Percentiles rank a stretch among this genome's conserved stretches.
Evolutionary conservation across 768 basidiomycete species (phyloP).

Genomic region (Pleurotus salmoneostramineus): DNA sequence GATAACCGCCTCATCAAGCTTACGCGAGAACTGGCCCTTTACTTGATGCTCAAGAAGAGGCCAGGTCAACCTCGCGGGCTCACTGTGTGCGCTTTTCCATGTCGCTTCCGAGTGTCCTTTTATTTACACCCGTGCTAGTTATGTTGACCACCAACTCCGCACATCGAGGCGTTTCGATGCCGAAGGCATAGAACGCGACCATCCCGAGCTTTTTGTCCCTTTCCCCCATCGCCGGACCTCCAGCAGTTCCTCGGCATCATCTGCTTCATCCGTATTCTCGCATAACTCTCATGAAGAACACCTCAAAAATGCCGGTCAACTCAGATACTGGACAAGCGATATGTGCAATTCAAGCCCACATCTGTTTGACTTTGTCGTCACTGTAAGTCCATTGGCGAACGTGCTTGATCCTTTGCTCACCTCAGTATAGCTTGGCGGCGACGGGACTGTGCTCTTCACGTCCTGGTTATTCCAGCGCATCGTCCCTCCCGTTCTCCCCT

Average conservation of each 20-base stretch:
- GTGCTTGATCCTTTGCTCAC: constrained; percentile 8
- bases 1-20: constrained; percentile 96
- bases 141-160: constrained; percentile 91
- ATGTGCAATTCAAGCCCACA: constrained; percentile 93
- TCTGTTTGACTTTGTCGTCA: constrained; percentile 96
- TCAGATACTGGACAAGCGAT: constrained; percentile 95
- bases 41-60: constrained; percentile 87
- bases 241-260: constrained; percentile 57
- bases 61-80: constrained; percentile 68
- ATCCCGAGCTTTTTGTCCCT: constrained; percentile 86
- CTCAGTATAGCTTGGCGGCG: constrained; percentile 79
- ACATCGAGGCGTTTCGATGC: constrained; percentile 93
- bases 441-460: constrained; percentile 97
- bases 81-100: constrained; percentile 59
- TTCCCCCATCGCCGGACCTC: constrained; percentile 73
- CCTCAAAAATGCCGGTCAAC: constrained; percentile 73
- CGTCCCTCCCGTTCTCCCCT: constrained; percentile 97
- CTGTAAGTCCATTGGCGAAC: constrained; percentile 49
- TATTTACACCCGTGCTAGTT: constrained; percentile 40
- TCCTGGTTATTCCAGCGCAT: constrained; percentile 99
- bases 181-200: constrained; percentile 76
- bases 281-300: constrained; percentile 32
- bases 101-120: constrained; percentile 11
- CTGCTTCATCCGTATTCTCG: constrained; percentile 35
- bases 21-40: constrained; percentile 90